Evolutionary conservation across 1,139 yeast genomes (phyloP), one percentile per base, ranked within the genome.

Genomic region (Pichia sp.): DNA sequence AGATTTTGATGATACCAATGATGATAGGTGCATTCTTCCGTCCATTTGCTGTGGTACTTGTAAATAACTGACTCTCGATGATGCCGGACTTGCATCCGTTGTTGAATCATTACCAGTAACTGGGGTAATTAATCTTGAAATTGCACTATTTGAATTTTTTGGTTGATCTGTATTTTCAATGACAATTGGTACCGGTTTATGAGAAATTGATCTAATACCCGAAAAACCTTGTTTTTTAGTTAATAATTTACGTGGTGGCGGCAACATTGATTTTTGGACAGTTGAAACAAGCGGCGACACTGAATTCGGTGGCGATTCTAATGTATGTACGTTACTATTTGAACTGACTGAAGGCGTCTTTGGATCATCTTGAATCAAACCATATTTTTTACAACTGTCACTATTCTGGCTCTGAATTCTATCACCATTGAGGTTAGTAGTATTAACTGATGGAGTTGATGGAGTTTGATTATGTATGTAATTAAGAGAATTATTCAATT

Each of bases 131-230:
- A 45, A 24, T 35, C 32, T 36, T n/a, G 58, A 56, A 50, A 55
- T 52, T 15, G 7, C 8, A 23, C 7, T 15, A 23, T 29, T 39
- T 18, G 30, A 20, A 4, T 16, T 24, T 7, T 11, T 20, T 57
- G 59, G 12, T 16, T 24, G 43, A 35, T 23, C 41, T 27, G 34
- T 12, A 32, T 34, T 26, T 24, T 8, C 9, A 37, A 64, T 59
- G 32, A 59, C 48, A 35, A 63, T 57, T 1, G 67, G 66, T 20
- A 63, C 47, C 22, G 66, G 66, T 45, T 61, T 63, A 49, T 59
- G 56, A 11, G 60, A 46, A 23, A 55, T 45, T 39, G 57, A 54
- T 50, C 66, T 56, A 45, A 62, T 59, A 39, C 59, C 63, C 3
- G 46, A 41, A 25, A 42, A 48, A 5, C 49, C 48, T n/a, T 37